Percentiles rank a stretch among this genome's conserved stretches.
phyloP scores from a whole-genome alignment of 2,329 filamentous ascomycete genomes.

The Hansfordia pulvinata region DNA sequence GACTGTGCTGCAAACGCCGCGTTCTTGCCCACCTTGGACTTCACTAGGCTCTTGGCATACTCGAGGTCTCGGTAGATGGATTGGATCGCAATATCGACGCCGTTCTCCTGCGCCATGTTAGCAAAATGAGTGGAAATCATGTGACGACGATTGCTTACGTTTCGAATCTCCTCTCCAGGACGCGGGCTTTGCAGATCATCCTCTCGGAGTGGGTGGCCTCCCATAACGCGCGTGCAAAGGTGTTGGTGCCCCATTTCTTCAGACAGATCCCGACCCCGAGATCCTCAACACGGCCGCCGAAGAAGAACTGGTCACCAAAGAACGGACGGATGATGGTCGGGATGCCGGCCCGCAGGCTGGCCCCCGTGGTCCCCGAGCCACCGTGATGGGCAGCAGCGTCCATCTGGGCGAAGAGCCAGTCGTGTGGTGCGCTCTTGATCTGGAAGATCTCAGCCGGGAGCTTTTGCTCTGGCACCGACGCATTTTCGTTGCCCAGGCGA shows the following conservation, averaged over 20 bases:
- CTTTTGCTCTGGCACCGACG: conserved; percentile 45
- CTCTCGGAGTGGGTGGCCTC: conserved; percentile 79
- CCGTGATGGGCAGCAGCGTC: conserved; percentile 93
- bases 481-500: conserved; percentile 28
- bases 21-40: conserved; percentile 44
- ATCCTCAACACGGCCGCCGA: conserved; percentile 79
- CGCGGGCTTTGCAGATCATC: conserved; percentile 77
- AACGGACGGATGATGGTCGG: conserved; percentile 94
- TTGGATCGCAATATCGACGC: conserved; percentile 81
- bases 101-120: conserved; percentile 54
- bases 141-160: conserved; percentile 36
- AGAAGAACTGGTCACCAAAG: conserved; percentile 98
- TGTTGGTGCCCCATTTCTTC: conserved; percentile 76
- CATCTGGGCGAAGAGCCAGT: conserved; percentile 91
- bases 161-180: conserved; percentile 80
- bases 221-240: conserved; percentile 80
- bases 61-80: conserved; percentile 90
- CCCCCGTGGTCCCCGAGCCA: conserved; percentile 87
- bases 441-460: conserved; percentile 71
- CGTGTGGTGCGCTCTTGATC: conserved; percentile 85
- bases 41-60: conserved; percentile 76
- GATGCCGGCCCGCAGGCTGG: conserved; percentile 77
- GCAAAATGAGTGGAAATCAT: conserved; percentile 7
- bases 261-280: conserved; percentile 83
- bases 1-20: no score